Conservation (phyloP, 306 rosid species). For the Dryas alaskensis region DNA sequence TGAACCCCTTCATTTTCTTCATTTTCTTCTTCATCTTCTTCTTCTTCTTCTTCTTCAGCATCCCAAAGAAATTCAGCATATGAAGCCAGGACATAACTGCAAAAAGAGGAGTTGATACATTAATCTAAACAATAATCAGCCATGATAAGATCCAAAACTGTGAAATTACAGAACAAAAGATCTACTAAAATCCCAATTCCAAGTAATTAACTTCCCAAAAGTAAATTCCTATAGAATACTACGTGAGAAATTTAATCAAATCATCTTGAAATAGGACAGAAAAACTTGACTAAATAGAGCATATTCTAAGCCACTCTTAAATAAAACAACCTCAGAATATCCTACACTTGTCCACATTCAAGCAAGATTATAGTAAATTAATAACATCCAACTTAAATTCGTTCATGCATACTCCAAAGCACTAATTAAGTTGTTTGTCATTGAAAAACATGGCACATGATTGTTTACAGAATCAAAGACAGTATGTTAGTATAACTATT, state of each 20-base stretch:
- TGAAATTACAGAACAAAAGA: background rate
- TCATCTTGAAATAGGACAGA: background rate
- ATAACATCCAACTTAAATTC: background rate
- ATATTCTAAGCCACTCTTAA: too few relatives aligned
- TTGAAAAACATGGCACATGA: background rate
- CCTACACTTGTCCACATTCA: background rate
- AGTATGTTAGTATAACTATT: background rate
- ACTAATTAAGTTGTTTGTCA: background rate
- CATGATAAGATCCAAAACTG: background rate
- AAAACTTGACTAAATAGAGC: background rate
- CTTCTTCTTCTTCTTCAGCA: constrained; percentile 39
- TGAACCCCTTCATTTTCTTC: constrained; percentile 13
- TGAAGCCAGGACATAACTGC: constrained; percentile 74
- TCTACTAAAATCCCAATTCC: background rate
- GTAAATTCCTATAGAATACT: background rate
- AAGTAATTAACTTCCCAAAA: background rate
- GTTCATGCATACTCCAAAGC: background rate
- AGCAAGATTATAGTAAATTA: background rate
- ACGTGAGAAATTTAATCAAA: background rate
- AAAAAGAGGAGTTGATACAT: background rate
- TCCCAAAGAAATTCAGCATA: constrained; percentile 88
- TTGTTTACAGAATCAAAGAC: background rate
- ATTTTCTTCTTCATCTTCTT: constrained; percentile 31
- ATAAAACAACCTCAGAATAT: background rate
- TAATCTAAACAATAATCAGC: constrained; percentile 7